Percentiles rank a stretch among this genome's conserved stretches.
Conservation (phyloP, 2,329 filamentous ascomycete genomes). For the Cercospora brassicicola region DNA sequence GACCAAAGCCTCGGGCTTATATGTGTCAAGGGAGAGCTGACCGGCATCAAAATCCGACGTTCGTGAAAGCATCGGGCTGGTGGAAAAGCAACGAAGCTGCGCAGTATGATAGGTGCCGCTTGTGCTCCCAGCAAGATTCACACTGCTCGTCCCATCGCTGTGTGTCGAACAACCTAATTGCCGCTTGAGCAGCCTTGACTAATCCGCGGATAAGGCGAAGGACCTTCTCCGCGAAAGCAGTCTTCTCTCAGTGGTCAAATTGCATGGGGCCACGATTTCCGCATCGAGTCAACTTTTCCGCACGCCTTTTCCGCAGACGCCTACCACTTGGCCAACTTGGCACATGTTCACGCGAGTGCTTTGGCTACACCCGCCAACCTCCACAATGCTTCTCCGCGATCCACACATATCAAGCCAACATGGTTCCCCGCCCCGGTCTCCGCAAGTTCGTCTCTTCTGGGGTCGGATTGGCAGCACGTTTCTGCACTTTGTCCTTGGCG, state of each 20-base stretch:
- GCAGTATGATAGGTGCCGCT: neutral
- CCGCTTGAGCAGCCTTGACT: neutral
- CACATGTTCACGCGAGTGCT: neutral
- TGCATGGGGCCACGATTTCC: neutral
- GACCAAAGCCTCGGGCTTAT: neutral
- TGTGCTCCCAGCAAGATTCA: neutral
- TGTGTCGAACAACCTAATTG: neutral
- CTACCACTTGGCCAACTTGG: neutral
- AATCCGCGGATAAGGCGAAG: neutral
- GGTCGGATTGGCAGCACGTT: neutral
- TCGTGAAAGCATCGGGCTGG: neutral
- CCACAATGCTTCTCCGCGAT: neutral
- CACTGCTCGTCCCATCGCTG: neutral
- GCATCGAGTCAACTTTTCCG: neutral
- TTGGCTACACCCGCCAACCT: neutral
- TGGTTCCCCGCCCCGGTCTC: constrained; percentile 1
- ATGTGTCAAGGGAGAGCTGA: neutral
- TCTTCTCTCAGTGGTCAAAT: neutral
- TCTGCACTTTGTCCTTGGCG: neutral
- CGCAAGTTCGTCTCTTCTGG: neutral
- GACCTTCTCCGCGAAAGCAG: neutral
- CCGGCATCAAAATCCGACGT: neutral
- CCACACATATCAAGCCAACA: neutral
- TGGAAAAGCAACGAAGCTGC: neutral
- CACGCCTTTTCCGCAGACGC: neutral